Base-by-base conservation (phyloP, 2,329 filamentous ascomycete species). In the Cladosporium halotolerans region DNA sequence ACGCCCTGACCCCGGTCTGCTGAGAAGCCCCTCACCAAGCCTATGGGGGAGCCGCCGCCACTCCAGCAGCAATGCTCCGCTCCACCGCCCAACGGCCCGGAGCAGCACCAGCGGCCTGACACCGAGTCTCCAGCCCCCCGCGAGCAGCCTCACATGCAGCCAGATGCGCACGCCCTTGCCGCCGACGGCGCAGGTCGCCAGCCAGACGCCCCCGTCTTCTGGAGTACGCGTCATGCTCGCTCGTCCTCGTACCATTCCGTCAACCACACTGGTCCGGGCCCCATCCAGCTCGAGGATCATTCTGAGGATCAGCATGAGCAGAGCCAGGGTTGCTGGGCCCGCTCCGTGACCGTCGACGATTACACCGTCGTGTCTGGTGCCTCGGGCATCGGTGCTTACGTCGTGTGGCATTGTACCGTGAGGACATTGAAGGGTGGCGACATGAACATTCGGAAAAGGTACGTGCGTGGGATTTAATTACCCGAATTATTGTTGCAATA, bases 321-420 rank as follows among this genome's bases (percentile, higher is more conserved):
- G 14, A 79, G 75, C 61, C 76, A 76, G 39, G 76, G 78, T 0
- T 73, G 84, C 52, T 86, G 83, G 82, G 83, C 83, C 8, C 78
- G 75, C 48, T 76, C 77, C 53, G 82, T 84, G 39, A 73, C 75
- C 6, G 80, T 86, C 49, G 77, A 83, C 53, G 81, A 84, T 63
- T 78, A 83, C 70, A 76, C 79, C 33, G 74, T 85, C 58, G 77
- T 86, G 31, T 76, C 77, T 56, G 82, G 81, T 8, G 77, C 73
- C 48, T 73, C 77, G 3, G 79, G 79, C 5, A 73, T 84, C 45
- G 92, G 92, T n/a, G 88, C 91, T 2, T 99, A 97, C 73, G 89
- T 96, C 1, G 90, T 96, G 7, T 99, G 89, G 88, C 93, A 89
- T 66, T 90, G 93, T 64, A 83, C 79, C 45, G 88, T 99, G 42